These are phyloP conservation scores for Ascocoryne sarcoides DNA, from an alignment of 2,329 filamentous ascomycete genomes.

Conservation along the genomic window DNA sequence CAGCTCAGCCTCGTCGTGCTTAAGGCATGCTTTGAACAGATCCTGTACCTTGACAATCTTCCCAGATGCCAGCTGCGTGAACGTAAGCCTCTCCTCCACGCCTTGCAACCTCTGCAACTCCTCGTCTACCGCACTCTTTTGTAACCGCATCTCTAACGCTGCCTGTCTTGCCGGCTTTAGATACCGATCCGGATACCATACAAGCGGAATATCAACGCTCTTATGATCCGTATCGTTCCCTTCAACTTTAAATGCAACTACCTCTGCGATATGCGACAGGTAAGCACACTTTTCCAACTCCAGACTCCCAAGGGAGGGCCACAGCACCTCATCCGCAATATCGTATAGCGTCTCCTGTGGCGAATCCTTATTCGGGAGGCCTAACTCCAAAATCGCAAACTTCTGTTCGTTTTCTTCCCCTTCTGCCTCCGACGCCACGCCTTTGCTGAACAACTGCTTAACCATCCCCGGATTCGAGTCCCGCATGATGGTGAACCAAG, in stretches of 20 bases:
- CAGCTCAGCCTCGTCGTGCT: constrained; percentile 23
- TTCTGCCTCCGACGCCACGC: constrained; percentile 14
- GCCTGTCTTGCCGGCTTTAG: constrained; percentile 37
- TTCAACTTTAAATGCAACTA: constrained; percentile 39
- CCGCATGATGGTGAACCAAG: constrained; percentile 16
- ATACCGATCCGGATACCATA: constrained; percentile 48
- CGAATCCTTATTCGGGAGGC: constrained; percentile 19
- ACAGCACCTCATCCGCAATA: constrained; percentile 26
- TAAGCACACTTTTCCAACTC: constrained; percentile 21
- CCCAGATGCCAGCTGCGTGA: constrained; percentile 12
- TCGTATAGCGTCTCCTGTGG: constrained; percentile 26
- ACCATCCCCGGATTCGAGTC: constrained; percentile 9
- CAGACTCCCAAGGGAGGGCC: constrained; percentile 15
- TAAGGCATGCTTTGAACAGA: constrained; percentile 23
- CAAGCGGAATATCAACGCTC: constrained; percentile 40
- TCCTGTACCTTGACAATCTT: constrained; percentile 26
- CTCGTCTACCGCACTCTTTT: constrained; percentile 23
- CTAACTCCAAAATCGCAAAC: constrained; percentile 27
- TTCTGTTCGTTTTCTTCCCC: constrained; percentile 11
- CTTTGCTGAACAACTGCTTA: constrained; percentile 23
- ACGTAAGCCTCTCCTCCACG: constrained; percentile 22
- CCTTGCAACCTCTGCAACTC: constrained; percentile 20
- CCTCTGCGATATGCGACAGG: constrained; percentile 35
- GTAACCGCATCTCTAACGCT: constrained; percentile 35
- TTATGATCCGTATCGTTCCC: constrained; percentile 33